These are phyloP conservation scores for Podaxis mareebaensis DNA, from an alignment of 768 basidiomycete species.

Conservation along the genomic window DNA sequence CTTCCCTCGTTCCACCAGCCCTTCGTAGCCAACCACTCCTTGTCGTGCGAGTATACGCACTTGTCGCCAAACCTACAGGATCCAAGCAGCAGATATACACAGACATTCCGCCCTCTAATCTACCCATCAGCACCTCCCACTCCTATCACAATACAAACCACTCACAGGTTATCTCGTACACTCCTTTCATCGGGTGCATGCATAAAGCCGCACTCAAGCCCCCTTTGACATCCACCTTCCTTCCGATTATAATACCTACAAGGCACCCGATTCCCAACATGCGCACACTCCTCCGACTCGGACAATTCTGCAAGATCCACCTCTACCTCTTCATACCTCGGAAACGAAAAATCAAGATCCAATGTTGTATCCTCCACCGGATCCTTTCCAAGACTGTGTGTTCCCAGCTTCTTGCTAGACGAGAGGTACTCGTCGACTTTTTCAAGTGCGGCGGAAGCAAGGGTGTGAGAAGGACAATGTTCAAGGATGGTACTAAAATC, in stretches of 20 bases:
- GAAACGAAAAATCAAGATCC: conserved; percentile 23
- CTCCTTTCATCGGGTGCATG: conserved; percentile 55
- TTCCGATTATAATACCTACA: conserved; percentile 55
- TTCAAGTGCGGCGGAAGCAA: conserved; percentile 17
- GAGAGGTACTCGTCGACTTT: conserved; percentile 22
- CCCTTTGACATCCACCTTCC: conserved; percentile 38
- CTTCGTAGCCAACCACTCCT: conserved; percentile 38
- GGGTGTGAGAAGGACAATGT: conserved; percentile 23
- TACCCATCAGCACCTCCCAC: conserved; percentile 9
- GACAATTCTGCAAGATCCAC: conserved; percentile 38
- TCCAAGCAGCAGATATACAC: conserved; percentile 36
- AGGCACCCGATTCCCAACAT: conserved; percentile 45
- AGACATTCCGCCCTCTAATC: conserved; percentile 50
- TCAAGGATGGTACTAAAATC: conserved; percentile 29
- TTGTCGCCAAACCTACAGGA: conserved; percentile 37
- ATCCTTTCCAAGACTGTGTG: neutral
- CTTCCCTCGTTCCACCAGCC: conserved; percentile 48
- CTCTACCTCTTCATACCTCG: conserved; percentile 26
- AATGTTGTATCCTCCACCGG: conserved; percentile 11
- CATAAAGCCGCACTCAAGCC: conserved; percentile 41
- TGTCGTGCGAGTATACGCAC: conserved; percentile 53
- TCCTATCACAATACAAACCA: conserved; percentile 13
- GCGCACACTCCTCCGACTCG: conserved; percentile 54
- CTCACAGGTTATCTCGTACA: conserved; percentile 50
- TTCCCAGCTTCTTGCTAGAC: conserved; percentile 12